Evolutionary conservation across 345 rosid genomes (phyloP).

Genomic region (Eucalyptus victrix): DNA sequence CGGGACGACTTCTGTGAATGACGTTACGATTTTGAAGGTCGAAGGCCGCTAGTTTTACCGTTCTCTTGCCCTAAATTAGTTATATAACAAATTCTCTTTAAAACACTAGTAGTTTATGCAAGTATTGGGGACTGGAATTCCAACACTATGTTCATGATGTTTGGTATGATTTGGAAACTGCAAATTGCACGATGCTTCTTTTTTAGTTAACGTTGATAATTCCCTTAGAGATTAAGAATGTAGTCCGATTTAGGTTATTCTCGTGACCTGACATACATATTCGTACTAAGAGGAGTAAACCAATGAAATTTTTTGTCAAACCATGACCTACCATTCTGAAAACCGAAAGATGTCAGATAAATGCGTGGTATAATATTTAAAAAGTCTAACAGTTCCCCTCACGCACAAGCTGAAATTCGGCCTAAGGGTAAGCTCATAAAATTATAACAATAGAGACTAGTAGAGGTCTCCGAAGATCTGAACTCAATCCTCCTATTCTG

Average conservation of each 20-base stretch:
- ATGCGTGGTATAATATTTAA: background rate
- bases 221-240: background rate
- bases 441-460: background rate
- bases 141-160: background rate
- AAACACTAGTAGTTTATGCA: background rate
- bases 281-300: background rate
- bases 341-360: background rate
- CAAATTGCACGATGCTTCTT: background rate
- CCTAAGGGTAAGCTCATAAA: background rate
- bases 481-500: background rate
- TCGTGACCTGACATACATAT: background rate
- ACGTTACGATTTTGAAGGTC: slow-evolving; percentile 9
- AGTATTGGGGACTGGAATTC: background rate
- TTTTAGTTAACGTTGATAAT: background rate
- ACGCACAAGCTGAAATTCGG: background rate
- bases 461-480: background rate
- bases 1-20: slow-evolving; percentile 8
- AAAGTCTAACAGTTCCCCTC: background rate
- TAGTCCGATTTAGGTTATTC: background rate
- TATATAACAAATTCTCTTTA: background rate
- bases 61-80: background rate
- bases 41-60: background rate
- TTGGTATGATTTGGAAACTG: background rate
- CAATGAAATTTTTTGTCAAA: background rate
- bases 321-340: background rate